Evolutionary conservation across 2,329 filamentous ascomycete genomes (phyloP).

Genomic region (Colletotrichum sp.): DNA sequence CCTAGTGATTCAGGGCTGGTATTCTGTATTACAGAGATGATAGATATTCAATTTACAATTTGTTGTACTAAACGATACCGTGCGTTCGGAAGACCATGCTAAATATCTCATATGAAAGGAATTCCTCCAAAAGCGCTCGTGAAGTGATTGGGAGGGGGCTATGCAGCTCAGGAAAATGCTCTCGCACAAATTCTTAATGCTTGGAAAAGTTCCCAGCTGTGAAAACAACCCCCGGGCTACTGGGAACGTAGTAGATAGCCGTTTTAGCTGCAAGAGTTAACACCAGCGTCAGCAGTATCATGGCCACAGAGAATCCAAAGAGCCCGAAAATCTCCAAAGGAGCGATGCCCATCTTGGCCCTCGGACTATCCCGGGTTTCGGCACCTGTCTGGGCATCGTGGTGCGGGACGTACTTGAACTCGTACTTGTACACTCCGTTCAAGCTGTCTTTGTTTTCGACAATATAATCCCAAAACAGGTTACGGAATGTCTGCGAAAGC

Average conservation of each 20-base stretch:
- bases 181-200: not conserved
- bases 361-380: not conserved
- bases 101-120: not conserved
- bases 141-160: not conserved
- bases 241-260: not conserved
- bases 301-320: not conserved
- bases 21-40: not conserved
- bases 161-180: fast-evolving
- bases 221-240: not conserved
- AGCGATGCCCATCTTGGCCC: not conserved
- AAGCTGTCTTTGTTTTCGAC: not conserved
- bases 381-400: not conserved
- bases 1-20: not conserved
- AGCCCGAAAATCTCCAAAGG: not conserved
- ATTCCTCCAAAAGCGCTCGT: not conserved
- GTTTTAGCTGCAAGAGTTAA: not conserved
- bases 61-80: fast-evolving
- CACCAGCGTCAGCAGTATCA: not conserved
- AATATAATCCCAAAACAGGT: not conserved
- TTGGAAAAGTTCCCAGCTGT: not conserved
- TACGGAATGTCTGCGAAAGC: not conserved
- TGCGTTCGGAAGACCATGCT: not conserved
- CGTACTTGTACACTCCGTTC: not conserved
- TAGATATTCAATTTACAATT: not conserved
- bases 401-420: not conserved